Conservation (phyloP, 2,329 filamentous ascomycete genomes). For the Hypoxylon sp. region DNA sequence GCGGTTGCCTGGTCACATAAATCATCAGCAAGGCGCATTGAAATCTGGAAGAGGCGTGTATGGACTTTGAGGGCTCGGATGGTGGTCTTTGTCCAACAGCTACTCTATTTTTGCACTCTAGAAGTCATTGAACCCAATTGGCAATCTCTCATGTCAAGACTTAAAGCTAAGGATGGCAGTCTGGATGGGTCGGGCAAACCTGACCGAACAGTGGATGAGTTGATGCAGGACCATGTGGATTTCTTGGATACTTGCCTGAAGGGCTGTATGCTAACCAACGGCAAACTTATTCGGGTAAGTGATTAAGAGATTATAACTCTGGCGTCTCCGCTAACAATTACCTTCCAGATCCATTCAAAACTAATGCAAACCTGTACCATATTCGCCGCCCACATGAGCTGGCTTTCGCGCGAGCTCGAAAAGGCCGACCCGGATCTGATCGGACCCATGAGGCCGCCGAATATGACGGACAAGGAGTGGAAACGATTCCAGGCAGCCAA, state of each 20-base stretch:
- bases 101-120: conserved; percentile 95
- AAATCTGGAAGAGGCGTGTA: conserved; percentile 91
- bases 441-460: conserved; percentile 62
- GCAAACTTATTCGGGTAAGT: conserved; percentile 86
- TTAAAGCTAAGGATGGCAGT: conserved; percentile 68
- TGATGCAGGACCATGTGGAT: conserved; percentile 99
- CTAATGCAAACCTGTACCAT: conserved; percentile 95
- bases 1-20: conserved; percentile 83
- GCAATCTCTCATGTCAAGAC: conserved; percentile 88
- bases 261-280: conserved; percentile 98
- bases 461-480: conserved; percentile 70
- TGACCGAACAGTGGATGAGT: conserved; percentile 86
- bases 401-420: conserved; percentile 83
- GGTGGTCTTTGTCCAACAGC: conserved; percentile 96
- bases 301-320: conserved; percentile 13
- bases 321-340: conserved; percentile 35
- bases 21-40: conserved; percentile 75
- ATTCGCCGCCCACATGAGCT: conserved; percentile 90
- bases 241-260: conserved; percentile 98
- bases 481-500: conserved; percentile 61
- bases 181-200: conserved; percentile 51
- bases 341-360: conserved; percentile 87
- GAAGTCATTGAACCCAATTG: conserved; percentile 99
- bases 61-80: conserved; percentile 93
- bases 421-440: conserved; percentile 83